These are phyloP conservation scores for Cicer judaicum DNA, from an alignment of 306 rosid species.

Conservation along the genomic window DNA sequence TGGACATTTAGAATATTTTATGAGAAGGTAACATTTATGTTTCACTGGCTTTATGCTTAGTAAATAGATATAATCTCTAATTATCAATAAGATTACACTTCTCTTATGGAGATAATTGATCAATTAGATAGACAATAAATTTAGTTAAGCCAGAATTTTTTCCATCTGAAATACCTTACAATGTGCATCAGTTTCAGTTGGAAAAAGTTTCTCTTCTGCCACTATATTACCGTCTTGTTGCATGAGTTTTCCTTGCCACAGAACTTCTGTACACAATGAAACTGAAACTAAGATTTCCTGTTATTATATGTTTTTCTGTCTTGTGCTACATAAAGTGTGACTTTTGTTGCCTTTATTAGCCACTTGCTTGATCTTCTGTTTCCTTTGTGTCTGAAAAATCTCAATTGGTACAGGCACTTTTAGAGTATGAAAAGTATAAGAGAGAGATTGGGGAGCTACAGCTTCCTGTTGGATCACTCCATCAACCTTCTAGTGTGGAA, in stretches of 20 bases:
- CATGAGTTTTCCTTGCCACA: conserved; percentile 31
- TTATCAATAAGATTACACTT: conserved; percentile 20
- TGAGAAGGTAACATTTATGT: conserved; percentile 69
- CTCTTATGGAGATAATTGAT: conserved; percentile 34
- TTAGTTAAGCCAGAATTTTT: not conserved
- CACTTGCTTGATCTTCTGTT: conserved; percentile 31
- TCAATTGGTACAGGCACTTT: conserved; percentile 65
- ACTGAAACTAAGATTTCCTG: conserved; percentile 28
- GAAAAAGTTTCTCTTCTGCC: conserved; percentile 3
- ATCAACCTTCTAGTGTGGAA: conserved; percentile 62
- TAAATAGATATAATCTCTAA: conserved; percentile 18
- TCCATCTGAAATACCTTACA: not conserved
- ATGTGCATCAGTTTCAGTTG: conserved; percentile 34
- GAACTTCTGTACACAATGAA: conserved; percentile 23
- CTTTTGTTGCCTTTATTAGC: conserved; percentile 24
- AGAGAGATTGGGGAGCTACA: conserved; percentile 73
- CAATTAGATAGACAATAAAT: conserved; percentile 7
- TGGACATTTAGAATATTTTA: conserved; percentile 90
- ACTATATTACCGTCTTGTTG: conserved; percentile 28
- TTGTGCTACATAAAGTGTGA: conserved; percentile 32
- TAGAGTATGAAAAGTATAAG: conserved; percentile 85
- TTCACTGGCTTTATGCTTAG: conserved; percentile 29
- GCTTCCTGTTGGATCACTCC: conserved; percentile 63
- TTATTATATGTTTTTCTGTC: conserved; percentile 35
- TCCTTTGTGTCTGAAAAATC: conserved; percentile 36